Base-by-base conservation (phyloP, 306 rosid genomes). In the Quercus rubra region DNA sequence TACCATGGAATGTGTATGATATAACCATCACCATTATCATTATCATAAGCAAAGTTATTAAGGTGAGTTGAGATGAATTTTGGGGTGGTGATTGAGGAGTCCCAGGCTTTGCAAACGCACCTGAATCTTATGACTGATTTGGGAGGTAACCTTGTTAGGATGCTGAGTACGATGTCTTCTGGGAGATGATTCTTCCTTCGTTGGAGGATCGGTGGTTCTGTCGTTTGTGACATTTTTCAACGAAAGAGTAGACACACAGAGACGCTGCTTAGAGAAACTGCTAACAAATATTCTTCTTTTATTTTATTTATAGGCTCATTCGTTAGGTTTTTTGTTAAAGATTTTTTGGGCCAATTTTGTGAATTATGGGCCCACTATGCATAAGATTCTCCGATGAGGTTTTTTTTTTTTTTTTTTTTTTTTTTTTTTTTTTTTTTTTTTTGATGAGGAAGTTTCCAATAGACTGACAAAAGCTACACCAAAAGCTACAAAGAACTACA, bases 211-310 rank as follows among this genome's bases (percentile, higher is more conserved):
- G 31, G 11, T 10, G 66, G 18, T 43, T 43, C 51, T 59, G 1
- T 10, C 66, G 4, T 11, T 4, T 10, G 14, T 3, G 64, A 23
- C 64, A 58, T 58, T 7, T n/a, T 23, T n/a, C 9, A 2, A 23
- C 3, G 64, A 0, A 20, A 21, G 30, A 9, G 23, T 2, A 0
- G 9, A 17, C 38, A 0, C 38, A 56, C 27, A 0, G 13, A 56
- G 3, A 5, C 41, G 0, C 25, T 0, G 5, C 23, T 1, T 0
- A 3, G 17, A 0, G 6, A 55, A 6, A 55, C 5, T 18, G 41
- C 41, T 0, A 5, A 35, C 41, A 35, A 35, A 35, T 35, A 8
- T 35, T 5, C 8, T 35, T 35, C 8, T 5, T 35, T 35, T 35
- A 1, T 35, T 33, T 33, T 5, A 33, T 33, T 33, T 33, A 33